These are phyloP conservation scores for Neospermospora avenae DNA, from an alignment of 2,329 filamentous ascomycete genomes.

Conservation along the genomic window DNA sequence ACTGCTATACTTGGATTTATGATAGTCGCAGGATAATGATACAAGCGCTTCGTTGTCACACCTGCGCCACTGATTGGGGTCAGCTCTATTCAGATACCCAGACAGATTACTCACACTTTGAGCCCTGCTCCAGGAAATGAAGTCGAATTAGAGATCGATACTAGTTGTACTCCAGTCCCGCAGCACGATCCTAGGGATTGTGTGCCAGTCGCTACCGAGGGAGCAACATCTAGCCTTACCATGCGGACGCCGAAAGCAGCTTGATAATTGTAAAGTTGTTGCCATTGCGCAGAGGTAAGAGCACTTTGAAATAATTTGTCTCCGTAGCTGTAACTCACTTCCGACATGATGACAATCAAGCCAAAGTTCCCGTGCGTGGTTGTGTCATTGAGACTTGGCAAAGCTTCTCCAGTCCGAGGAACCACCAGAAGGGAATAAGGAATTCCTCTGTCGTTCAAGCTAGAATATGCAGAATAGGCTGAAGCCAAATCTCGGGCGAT, in stretches of 20 bases:
- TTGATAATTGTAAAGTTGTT: constrained; percentile 55
- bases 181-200: constrained; percentile 43
- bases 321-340: constrained; percentile 45
- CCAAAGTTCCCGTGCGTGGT: constrained; percentile 53
- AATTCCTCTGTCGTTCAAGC: constrained; percentile 59
- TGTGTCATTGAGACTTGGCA: constrained; percentile 49
- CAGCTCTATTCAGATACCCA: neutral
- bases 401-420: constrained; percentile 47
- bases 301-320: constrained; percentile 35
- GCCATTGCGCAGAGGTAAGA: constrained; percentile 54
- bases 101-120: constrained; percentile 33
- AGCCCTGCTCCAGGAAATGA: constrained; percentile 54
- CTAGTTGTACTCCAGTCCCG: constrained; percentile 43
- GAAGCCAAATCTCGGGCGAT: constrained; percentile 50
- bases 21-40: constrained; percentile 56
- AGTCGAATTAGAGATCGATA: constrained; percentile 52
- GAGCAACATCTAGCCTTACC: constrained; percentile 57
- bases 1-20: constrained; percentile 50
- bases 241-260: constrained; percentile 55
- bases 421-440: constrained; percentile 53
- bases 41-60: constrained; percentile 51
- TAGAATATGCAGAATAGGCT: constrained; percentile 48
- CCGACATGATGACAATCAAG: constrained; percentile 47
- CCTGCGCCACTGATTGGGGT: constrained; percentile 39
- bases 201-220: constrained; percentile 46